Evolutionary conservation across 345 rosid genomes (phyloP).

Genomic region (Lagerstroemia speciosa): DNA sequence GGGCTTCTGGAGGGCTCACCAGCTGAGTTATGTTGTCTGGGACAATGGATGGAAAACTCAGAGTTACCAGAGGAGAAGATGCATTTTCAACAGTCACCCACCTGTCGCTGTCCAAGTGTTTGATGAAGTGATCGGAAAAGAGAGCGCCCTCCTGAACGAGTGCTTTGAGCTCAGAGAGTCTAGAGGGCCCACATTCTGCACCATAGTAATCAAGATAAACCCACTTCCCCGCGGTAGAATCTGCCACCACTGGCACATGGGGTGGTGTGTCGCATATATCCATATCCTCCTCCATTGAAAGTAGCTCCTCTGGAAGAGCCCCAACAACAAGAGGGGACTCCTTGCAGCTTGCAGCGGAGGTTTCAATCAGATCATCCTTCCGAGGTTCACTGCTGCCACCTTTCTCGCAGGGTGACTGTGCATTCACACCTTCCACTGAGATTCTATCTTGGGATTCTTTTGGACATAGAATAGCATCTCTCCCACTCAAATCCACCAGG

Average conservation of each 20-base stretch:
- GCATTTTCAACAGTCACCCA: constrained; percentile 98
- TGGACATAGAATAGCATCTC: constrained; percentile 27
- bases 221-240: constrained; percentile 74
- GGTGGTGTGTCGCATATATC: constrained; percentile 97
- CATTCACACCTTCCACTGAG: constrained; percentile 21
- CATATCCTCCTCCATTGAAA: constrained; percentile 99
- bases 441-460: constrained; percentile 56
- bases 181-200: constrained; percentile 77
- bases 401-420: constrained; percentile 33
- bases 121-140: constrained; percentile 81
- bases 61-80: constrained; percentile 61
- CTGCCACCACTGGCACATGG: constrained; percentile 51
- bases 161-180: constrained; percentile 61
- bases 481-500: constrained; percentile 37
- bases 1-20: constrained; percentile 91
- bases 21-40: constrained; percentile 67
- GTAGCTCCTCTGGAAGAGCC: constrained; percentile 57
- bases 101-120: constrained; percentile 73
- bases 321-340: constrained; percentile 38
- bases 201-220: constrained; percentile 90
- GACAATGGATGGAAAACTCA: constrained; percentile 43
- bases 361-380: constrained; percentile 41
- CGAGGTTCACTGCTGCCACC: constrained; percentile 29
- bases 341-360: constrained; percentile 29
- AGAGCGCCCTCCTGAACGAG: constrained; percentile 79